These are phyloP conservation scores for Mallotus repandus DNA, from an alignment of 441 rosid species.

Conservation along the genomic window DNA sequence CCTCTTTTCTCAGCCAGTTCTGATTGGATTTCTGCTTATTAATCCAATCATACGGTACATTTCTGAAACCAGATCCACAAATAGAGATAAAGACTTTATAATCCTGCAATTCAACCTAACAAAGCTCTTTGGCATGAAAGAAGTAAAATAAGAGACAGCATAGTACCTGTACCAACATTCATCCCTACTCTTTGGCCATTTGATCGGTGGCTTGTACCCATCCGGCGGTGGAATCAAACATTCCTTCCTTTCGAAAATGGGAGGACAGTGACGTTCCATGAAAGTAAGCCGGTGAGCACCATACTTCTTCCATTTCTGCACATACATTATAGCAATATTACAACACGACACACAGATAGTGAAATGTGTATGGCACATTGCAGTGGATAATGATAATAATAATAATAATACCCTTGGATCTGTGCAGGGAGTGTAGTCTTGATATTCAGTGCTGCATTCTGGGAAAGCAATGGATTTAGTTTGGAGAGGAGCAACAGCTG, in stretches of 20 bases:
- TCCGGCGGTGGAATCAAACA: constrained; percentile 92
- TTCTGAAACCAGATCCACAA: constrained; percentile 51
- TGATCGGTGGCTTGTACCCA: constrained; percentile 89
- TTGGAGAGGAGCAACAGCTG: constrained; percentile 47
- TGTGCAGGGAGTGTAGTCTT: constrained; percentile 97
- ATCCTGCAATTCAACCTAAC: neutral
- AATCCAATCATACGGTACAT: constrained; percentile 97
- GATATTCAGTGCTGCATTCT: constrained; percentile 77
- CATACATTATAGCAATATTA: constrained; percentile 13
- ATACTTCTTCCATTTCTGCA: constrained; percentile 92
- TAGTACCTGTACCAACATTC: constrained; percentile 96
- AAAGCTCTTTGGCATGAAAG: constrained; percentile 2
- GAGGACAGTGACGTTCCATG: constrained; percentile 98
- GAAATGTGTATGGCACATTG: neutral
- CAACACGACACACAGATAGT: neutral
- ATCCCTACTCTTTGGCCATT: constrained; percentile 90
- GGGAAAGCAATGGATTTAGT: constrained; percentile 57
- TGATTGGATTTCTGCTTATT: constrained; percentile 94
- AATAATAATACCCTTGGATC: constrained; percentile 73
- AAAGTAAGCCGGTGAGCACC: constrained; percentile 77
- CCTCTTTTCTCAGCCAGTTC: constrained; percentile 88
- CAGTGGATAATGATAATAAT: neutral
- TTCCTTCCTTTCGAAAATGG: constrained; percentile 78
- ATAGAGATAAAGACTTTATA: neutral
- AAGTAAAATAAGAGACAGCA: neutral